These are phyloP conservation scores for Aechmea fasciata DNA, from an alignment of 176 grass and related monocot species.

Conservation along the genomic window DNA sequence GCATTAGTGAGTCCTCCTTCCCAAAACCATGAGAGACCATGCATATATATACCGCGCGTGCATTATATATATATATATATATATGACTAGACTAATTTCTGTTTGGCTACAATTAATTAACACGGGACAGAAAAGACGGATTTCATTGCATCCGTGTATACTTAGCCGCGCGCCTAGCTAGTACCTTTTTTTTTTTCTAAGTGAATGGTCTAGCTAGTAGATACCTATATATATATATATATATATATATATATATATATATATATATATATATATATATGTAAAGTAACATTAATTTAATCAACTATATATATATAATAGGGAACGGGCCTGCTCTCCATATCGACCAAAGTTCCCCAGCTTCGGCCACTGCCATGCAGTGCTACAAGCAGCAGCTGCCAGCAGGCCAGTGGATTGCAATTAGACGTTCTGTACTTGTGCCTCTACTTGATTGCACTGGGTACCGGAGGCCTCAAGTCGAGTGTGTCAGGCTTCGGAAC, in stretches of 20 bases:
- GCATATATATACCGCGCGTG: neutral
- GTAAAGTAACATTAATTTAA: neutral
- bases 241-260: neutral
- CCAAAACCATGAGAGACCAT: neutral
- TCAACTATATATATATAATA: neutral
- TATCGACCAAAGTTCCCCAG: constrained; percentile 39
- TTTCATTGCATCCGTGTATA: neutral
- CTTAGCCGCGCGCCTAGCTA: neutral
- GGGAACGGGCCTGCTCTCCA: constrained; percentile 58
- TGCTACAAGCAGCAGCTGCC: constrained; percentile 18
- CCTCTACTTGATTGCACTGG: constrained; percentile 65
- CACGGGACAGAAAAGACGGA: no score
- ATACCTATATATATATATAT: neutral
- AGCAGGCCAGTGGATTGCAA: constrained; percentile 41
- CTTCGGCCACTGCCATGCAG: constrained; percentile 57
- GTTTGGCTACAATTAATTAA: no score
- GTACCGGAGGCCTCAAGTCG: constrained; percentile 75
- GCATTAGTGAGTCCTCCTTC: constrained; percentile 25
- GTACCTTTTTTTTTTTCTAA: neutral
- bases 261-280: neutral
- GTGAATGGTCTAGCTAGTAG: neutral
- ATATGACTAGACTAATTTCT: neutral
- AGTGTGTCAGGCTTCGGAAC: constrained; percentile 82
- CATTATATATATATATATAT: no score
- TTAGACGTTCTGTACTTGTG: constrained; percentile 62